phyloP scores from a whole-genome alignment of 2,329 filamentous ascomycete species.

The Apiospora koreana region DNA sequence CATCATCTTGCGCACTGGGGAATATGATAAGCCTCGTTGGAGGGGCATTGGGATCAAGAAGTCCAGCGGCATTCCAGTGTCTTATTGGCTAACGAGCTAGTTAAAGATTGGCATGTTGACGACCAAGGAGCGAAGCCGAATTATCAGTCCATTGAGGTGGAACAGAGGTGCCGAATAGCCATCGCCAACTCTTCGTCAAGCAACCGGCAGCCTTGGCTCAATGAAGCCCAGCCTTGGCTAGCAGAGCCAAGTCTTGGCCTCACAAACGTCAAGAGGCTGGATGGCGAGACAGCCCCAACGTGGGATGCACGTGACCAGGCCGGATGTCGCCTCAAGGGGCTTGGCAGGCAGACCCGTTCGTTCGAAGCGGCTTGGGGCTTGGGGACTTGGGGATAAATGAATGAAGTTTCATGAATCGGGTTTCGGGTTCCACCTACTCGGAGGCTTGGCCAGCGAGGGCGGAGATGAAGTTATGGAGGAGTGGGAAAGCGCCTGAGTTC shows the following conservation, averaged over 20 bases:
- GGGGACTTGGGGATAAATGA: too few relatives aligned
- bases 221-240: conserved; percentile 10
- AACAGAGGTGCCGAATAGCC: conserved; percentile 13
- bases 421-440: neutral
- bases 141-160: conserved; percentile 4
- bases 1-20: conserved; percentile 13
- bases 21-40: conserved; percentile 4
- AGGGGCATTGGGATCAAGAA: neutral
- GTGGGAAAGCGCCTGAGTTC: neutral
- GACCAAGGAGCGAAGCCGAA: conserved; percentile 2
- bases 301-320: conserved; percentile 9
- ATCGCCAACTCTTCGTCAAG: conserved; percentile 7
- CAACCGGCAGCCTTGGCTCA: conserved; percentile 12
- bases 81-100: conserved; percentile 11
- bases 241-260: conserved; percentile 14
- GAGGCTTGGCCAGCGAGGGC: conserved; percentile 1
- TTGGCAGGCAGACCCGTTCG: conserved; percentile 9
- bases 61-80: neutral
- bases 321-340: conserved; percentile 6
- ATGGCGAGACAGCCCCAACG: conserved; percentile 4
- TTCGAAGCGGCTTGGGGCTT: neutral
- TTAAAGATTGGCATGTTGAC: conserved; percentile 12
- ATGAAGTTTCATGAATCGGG: neutral
- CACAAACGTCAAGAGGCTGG: neutral
- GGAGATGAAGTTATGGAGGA: neutral